Base-by-base conservation (phyloP, 768 basidiomycete genomes). In the Auriculariales sp. region DNA sequence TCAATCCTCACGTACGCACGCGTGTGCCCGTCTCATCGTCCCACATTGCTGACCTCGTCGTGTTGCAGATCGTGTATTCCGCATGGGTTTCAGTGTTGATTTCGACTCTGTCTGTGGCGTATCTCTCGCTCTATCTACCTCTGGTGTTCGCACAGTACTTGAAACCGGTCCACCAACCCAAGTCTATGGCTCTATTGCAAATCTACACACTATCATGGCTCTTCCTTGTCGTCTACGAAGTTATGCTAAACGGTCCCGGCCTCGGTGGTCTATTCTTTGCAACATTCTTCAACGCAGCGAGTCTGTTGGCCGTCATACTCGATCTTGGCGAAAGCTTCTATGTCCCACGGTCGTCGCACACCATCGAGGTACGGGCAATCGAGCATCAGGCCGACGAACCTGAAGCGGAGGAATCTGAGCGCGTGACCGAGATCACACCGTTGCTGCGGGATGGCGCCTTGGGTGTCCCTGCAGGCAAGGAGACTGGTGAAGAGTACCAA, bases 1-100 rank as follows among this genome's bases (percentile, higher is more conserved):
- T 81, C 34, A 85, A 84, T 59, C 76, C 78, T 28, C 78, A 75
- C 53, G 83, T 84, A 57, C 57, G 79, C 24, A 3, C 29, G 14
- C 5, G 11, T 29, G n/a, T 45, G 12, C 31, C 19, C 42, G 22
- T 17, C 31, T 7, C 32, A 19, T 14, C 15, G 9, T 17, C 28
- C 11, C n/a, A 34, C 50, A 42, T 2, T 10, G 6, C 39, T 36
- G 10, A 52, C 48, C 17, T n/a, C n/a, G n/a, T n/a, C n/a, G n/a
- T 3, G 27, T 34, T 15, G 12, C 55, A 87, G 85, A 68, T 79
- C 27, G 64, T 78, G 7, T 78, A 87, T 58, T 73, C 80, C 1
- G 70, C 69, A 5, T 72, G 74, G 3, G 71, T 73, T 50, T 57
- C 73, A 12, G 74, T 81, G 12, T 57, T 79, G 11, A 53, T 66